Conservation (phyloP, 495 filamentous ascomycete genomes). For the Neurospora sp. region DNA sequence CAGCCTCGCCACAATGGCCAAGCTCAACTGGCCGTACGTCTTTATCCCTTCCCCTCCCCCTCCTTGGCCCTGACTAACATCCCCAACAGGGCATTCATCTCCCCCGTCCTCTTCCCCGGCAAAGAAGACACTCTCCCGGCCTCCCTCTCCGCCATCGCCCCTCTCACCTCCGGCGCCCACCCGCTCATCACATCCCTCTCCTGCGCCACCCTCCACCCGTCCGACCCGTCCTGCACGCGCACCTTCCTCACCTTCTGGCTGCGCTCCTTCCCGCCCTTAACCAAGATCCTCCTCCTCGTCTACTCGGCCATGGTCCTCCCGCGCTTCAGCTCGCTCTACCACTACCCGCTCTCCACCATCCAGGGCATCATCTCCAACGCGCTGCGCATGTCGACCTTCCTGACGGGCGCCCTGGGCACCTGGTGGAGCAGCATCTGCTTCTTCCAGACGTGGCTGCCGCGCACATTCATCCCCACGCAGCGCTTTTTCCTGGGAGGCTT, state of each 20-base stretch:
- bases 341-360: constrained; percentile 54
- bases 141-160: constrained; percentile 56
- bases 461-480: constrained; percentile 62
- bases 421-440: constrained; percentile 83
- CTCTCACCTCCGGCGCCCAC: constrained; percentile 74
- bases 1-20: constrained; percentile 67
- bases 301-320: constrained; percentile 59
- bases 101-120: constrained; percentile 76
- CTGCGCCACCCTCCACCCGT: constrained; percentile 86
- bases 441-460: constrained; percentile 68
- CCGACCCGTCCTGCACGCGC: constrained; percentile 73
- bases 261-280: constrained; percentile 65
- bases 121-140: constrained; percentile 53
- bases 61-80: constrained; percentile 24
- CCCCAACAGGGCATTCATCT: constrained; percentile 49
- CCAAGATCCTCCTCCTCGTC: constrained; percentile 62
- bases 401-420: constrained; percentile 69
- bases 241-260: constrained; percentile 79
- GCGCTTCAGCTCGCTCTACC: constrained; percentile 52
- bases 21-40: constrained; percentile 74
- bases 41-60: not conserved
- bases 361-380: constrained; percentile 51
- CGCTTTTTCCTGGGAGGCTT: constrained; percentile 85
- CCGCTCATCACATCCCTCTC: constrained; percentile 72
- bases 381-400: constrained; percentile 60